Conservation (phyloP, 2,329 filamentous ascomycete species). For the Colletotrichum filicis region DNA sequence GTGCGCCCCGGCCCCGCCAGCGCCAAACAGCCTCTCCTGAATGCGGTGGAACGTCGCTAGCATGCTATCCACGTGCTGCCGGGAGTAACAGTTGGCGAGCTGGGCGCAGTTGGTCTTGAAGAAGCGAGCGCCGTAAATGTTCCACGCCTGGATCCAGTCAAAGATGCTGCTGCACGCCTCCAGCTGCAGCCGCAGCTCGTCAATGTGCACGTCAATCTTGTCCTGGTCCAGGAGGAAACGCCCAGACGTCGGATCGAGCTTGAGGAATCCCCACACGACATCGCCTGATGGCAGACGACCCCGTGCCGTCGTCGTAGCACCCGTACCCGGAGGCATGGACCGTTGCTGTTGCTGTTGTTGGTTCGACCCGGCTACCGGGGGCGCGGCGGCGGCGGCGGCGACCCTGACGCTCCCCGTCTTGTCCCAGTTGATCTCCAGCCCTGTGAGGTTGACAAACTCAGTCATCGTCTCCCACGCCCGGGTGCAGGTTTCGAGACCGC, state of each 20-base stretch:
- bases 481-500: slow-evolving; percentile 56
- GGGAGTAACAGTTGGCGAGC: slow-evolving; percentile 64
- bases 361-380: neutral
- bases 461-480: slow-evolving; percentile 64
- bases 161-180: slow-evolving; percentile 63
- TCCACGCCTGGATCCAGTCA: slow-evolving; percentile 69
- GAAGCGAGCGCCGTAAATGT: slow-evolving; percentile 66
- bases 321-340: neutral
- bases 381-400: slow-evolving; percentile 34
- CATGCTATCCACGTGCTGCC: slow-evolving; percentile 65
- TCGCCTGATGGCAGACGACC: slow-evolving; percentile 59
- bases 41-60: slow-evolving; percentile 62
- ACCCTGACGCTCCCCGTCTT: slow-evolving; percentile 66
- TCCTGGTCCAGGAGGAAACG: slow-evolving; percentile 65
- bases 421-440: slow-evolving; percentile 64
- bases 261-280: slow-evolving; percentile 69
- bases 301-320: neutral
- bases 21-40: slow-evolving; percentile 60
- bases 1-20: slow-evolving; percentile 53
- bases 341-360: neutral
- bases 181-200: slow-evolving; percentile 66
- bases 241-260: slow-evolving; percentile 58
- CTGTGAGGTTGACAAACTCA: slow-evolving; percentile 61
- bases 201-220: slow-evolving; percentile 65
- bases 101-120: slow-evolving; percentile 68